Evolutionary conservation across 768 basidiomycete genomes (phyloP).

Genomic region (Leccinum rimulosum): DNA sequence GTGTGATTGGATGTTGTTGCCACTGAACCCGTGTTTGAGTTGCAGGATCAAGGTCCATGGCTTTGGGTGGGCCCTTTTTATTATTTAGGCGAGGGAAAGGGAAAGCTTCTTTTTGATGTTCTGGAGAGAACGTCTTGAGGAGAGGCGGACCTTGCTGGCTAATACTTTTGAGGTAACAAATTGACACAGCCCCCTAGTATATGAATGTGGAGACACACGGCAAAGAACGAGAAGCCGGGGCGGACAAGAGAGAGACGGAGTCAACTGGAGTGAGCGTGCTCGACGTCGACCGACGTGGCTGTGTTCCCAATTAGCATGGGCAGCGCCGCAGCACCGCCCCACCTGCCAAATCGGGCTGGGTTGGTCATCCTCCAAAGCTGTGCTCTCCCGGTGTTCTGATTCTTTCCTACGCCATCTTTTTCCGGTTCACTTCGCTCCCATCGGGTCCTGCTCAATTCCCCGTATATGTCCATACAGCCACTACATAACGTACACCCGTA

Average conservation of each 20-base stretch:
- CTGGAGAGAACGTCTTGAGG: slow-evolving; percentile 25
- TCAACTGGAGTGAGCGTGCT: slow-evolving; percentile 7
- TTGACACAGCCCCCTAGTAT: slow-evolving; percentile 18
- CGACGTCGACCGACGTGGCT: slow-evolving; percentile 34
- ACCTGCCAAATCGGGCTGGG: slow-evolving; percentile 14
- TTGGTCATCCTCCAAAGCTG: slow-evolving; percentile 25
- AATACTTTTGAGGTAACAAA: slow-evolving; percentile 12
- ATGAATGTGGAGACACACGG: slow-evolving; percentile 9
- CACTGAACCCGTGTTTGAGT: slow-evolving; percentile 35
- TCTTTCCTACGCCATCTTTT: not conserved
- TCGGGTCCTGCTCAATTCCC: not conserved
- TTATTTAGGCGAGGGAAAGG: slow-evolving; percentile 37
- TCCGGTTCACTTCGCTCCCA: slow-evolving; percentile 2
- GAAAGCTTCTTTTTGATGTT: slow-evolving; percentile 35
- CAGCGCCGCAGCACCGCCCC: slow-evolving; percentile 36
- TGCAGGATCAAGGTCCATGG: slow-evolving; percentile 36
- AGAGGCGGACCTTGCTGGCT: slow-evolving; percentile 8
- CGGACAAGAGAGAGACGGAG: not conserved
- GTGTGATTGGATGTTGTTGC: slow-evolving; percentile 31
- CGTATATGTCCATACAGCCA: not conserved
- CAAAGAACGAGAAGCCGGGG: slow-evolving; percentile 12
- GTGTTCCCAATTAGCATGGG: slow-evolving; percentile 31
- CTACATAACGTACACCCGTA: not conserved
- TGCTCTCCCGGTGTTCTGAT: slow-evolving; percentile 11
- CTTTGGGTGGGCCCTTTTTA: slow-evolving; percentile 31